Percentiles rank a stretch among this genome's conserved stretches.
These are phyloP conservation scores for Phascolomyces articulosus DNA, from an alignment of 371 early-diverging fungal genomes.

Conservation along the genomic window DNA sequence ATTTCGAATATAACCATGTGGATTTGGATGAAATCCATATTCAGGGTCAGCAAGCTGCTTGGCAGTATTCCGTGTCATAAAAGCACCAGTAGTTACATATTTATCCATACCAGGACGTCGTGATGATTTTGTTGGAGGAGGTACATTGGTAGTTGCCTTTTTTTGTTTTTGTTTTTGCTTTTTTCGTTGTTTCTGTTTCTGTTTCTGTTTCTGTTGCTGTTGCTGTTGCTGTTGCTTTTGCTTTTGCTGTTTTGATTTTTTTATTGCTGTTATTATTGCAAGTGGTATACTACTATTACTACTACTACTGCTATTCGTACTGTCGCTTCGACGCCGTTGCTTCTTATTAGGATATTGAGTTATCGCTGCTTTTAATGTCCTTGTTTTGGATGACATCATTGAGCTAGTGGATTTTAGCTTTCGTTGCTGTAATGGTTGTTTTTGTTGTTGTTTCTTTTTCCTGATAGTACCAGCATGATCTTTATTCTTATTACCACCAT, in stretches of 20 bases:
- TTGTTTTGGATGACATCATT: no score
- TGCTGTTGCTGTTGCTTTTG: neutral
- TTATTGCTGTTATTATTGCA: no score
- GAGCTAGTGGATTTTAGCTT: no score
- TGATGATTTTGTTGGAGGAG: neutral
- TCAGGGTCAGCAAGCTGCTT: conserved; percentile 32
- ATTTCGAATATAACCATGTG: conserved; percentile 40
- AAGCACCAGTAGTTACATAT: conserved; percentile 54
- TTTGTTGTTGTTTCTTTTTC: no score
- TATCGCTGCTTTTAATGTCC: no score
- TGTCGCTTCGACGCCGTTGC: no score
- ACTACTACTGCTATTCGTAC: no score
- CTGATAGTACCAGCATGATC: no score
- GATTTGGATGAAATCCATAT: conserved; percentile 44
- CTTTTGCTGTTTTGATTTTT: neutral
- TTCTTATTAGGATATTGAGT: no score
- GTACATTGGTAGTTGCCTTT: neutral
- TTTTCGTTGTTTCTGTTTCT: neutral
- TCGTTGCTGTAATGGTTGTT: no score
- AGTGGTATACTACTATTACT: no score
- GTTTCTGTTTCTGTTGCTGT: neutral
- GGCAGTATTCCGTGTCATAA: conserved; percentile 53
- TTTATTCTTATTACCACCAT: neutral
- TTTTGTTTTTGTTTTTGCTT: neutral
- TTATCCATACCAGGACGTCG: neutral